Evolutionary conservation across 441 rosid species (phyloP), one percentile per base, ranked within the genome.

Genomic region (Breynia disticha): DNA sequence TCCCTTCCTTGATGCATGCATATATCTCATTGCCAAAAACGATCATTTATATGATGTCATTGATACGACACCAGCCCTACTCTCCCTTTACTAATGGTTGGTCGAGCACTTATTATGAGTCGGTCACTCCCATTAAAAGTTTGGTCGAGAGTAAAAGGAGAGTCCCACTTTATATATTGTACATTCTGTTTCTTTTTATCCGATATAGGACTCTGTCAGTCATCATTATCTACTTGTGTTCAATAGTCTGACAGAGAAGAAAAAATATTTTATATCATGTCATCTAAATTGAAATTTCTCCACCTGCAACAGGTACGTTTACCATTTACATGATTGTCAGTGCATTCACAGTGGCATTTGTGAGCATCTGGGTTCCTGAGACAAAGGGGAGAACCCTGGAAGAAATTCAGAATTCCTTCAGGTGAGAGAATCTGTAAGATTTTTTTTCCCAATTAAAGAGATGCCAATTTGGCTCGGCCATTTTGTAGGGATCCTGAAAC

Each of bases 361-460:
- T 68, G 58, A 38, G 60, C 19, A 45, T 81, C 16, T 84, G 85
- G 77, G 97, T 93, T 52, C 95, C 95, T 1, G 98, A 93, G 76
- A 88, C 97, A 0, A 84, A 86, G 72, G 97, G 95, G 39, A 84
- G 84, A 67, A 71, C 88, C 0, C 74, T 93, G 50, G 98, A 93
- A 73, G 98, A 88, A 64, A 88, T 93, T 63, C 98, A 93, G 59
- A 66, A 67, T 52, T 86, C 96, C 59, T 86, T 93, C 73, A 77
- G 90, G 82, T 93, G 79, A 88, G 68, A 18, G 50, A 44, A 16
- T 46, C 21, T 10, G 4, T 1, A 3, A 0, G 9, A 14, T 35
- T 15, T 28, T 24, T 52, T 41, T 41, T 15, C 44, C n/a, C 44
- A 0, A 37, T 11, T 41, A 0, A 41, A 41, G 13, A 41, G 44